Evolutionary conservation across 2,329 filamentous ascomycete species (phyloP), one percentile per base, ranked within the genome.

Genomic region (Cladobotryum mycophilum): DNA sequence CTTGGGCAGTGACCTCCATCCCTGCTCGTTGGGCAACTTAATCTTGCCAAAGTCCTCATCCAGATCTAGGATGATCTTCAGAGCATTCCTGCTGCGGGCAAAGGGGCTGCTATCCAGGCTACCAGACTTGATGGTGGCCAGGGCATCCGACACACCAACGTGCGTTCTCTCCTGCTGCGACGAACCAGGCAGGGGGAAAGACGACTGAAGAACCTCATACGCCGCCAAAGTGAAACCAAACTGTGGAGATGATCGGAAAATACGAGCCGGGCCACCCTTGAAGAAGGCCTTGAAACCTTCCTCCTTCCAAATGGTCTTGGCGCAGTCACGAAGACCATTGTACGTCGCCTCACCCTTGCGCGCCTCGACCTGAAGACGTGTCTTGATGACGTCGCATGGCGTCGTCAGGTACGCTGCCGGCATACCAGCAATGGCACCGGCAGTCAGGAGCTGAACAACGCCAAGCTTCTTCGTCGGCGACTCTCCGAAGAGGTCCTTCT

Each of bases 371-470:
- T 99, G 93, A 53, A 99, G 79, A 67, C 93, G 87, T 3, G 93
- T 99, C 80, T 99, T 99, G 84, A 99, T 97, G 55, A 99, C 93
- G 65, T 99, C 93, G 75, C 88, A 96, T 0, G 93, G 93, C 2
- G 93, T 99, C 20, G 93, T 99, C 55, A 99, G 79, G 74, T 99
- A 99, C 7, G 88, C 88, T 5, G 88, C 88, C 5, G 88, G 88
- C 87, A 93, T 93, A 71, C 88, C 88, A 33, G 88, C 88, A 57
- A 99, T 96, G 53, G 93, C 93, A 74, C 93, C 93, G 7, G 93
- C 90, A 17, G 89, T 93, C 55, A 99, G 80, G 51, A 99, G 85
- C 73, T 97, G 92, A 37, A 96, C 54, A 45, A 99, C 80, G 46
- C 92, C 89, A 20, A 99, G 84, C 72, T 89, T 93, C 75, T 96